phyloP scores from a whole-genome alignment of 1,284 basidiomycete genomes.

The Tremellales sp. region DNA sequence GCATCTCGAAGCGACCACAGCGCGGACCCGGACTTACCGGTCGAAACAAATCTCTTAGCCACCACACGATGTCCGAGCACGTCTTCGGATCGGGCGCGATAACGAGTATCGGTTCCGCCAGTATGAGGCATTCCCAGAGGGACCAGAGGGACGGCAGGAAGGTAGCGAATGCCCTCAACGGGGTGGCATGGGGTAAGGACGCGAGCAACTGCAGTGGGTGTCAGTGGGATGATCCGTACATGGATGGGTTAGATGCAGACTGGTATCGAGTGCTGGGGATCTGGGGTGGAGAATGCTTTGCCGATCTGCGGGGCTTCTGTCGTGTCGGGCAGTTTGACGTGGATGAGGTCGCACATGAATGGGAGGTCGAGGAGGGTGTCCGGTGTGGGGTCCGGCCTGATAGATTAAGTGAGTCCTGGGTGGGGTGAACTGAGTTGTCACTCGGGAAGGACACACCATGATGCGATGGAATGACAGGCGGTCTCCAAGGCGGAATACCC shows the following conservation, averaged over 20 bases:
- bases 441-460: slow-evolving; percentile 60
- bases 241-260: background rate
- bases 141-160: slow-evolving; percentile 81
- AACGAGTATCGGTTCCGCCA: slow-evolving; percentile 83
- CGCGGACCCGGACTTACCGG: slow-evolving; percentile 57
- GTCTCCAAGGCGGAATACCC: slow-evolving; percentile 76
- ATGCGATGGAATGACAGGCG: slow-evolving; percentile 78
- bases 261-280: slow-evolving; percentile 7
- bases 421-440: background rate
- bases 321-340: slow-evolving; percentile 65
- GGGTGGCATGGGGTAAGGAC: slow-evolving; percentile 65
- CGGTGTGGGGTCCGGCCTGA: slow-evolving; percentile 62
- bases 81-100: slow-evolving; percentile 75
- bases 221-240: background rate
- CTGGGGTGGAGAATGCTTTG: slow-evolving; percentile 7
- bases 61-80: slow-evolving; percentile 77
- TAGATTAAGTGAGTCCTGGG: background rate
- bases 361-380: slow-evolving; percentile 69
- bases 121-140: slow-evolving; percentile 84
- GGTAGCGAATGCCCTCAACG: slow-evolving; percentile 68
- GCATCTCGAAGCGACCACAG: slow-evolving; percentile 1
- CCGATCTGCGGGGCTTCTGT: slow-evolving; percentile 65
- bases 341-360: slow-evolving; percentile 71
- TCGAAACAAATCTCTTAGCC: slow-evolving; percentile 80
- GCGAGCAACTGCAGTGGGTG: slow-evolving; percentile 63